Percentiles rank a stretch among this genome's conserved stretches.
These are phyloP conservation scores for Hymenoscyphus linearis DNA, from an alignment of 2,329 filamentous ascomycete species.

Conservation along the genomic window DNA sequence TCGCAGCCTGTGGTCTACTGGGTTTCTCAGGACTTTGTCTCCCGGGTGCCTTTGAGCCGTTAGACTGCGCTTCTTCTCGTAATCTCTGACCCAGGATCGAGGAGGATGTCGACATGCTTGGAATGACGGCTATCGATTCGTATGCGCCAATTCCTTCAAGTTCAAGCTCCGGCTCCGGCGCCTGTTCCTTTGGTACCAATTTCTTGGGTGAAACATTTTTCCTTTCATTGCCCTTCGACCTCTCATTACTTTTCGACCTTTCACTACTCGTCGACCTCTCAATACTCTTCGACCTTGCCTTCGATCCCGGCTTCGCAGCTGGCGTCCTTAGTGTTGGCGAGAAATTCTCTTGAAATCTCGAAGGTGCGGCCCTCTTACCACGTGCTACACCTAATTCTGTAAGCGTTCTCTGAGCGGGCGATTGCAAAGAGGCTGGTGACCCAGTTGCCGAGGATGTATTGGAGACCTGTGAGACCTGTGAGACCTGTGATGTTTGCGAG, in stretches of 20 bases:
- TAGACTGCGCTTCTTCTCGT: not conserved
- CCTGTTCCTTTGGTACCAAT: not conserved
- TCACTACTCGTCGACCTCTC: not conserved
- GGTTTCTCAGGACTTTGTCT: not conserved
- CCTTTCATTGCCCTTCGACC: not conserved
- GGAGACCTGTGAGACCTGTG: constrained; percentile 18
- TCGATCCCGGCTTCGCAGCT: not conserved
- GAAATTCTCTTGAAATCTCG: constrained; percentile 23
- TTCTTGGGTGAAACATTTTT: not conserved
- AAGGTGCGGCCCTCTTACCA: constrained; percentile 1
- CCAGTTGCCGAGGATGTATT: not conserved
- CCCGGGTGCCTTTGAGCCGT: not conserved
- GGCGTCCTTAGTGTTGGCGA: constrained; percentile 2
- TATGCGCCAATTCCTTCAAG: not conserved
- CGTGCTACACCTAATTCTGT: constrained; percentile 8
- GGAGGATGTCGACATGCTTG: not conserved
- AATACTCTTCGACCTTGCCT: not conserved
- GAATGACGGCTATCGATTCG: not conserved
- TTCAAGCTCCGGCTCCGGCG: not conserved
- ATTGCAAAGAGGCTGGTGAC: not conserved
- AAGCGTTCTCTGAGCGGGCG: constrained; percentile 8
- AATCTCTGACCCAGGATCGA: not conserved
- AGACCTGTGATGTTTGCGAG: constrained; percentile 36
- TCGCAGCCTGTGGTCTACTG: not conserved
- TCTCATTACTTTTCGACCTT: not conserved